Evolutionary conservation across 1,139 yeast genomes (phyloP).

Genomic region (Geotrichum carabidarum): DNA sequence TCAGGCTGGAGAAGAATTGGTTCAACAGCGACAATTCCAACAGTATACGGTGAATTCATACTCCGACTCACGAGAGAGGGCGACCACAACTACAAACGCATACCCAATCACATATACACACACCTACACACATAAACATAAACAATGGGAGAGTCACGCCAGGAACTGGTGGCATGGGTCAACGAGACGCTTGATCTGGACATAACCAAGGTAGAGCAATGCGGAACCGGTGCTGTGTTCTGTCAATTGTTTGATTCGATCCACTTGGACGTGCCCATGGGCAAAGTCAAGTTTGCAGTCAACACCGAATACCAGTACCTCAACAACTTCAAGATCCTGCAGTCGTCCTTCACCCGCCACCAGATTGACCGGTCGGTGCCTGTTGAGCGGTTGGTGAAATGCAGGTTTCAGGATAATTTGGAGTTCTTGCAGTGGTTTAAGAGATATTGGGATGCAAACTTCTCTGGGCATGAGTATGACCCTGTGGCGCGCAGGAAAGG

Average conservation of each 20-base stretch:
- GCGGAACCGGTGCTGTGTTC: constrained; percentile 93
- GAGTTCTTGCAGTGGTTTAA: constrained; percentile 93
- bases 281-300: constrained; percentile 64
- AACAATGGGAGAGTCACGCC: constrained; percentile 64
- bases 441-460: constrained; percentile 71
- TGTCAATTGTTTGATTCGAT: constrained; percentile 88
- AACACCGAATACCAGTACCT: constrained; percentile 72
- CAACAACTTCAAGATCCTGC: constrained; percentile 79
- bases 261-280: constrained; percentile 74
- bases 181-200: constrained; percentile 62
- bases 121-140: not conserved
- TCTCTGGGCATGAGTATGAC: constrained; percentile 61
- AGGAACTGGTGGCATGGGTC: constrained; percentile 81
- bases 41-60: too few species aligned
- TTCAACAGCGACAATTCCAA: too few species aligned
- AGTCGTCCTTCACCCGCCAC: constrained; percentile 67
- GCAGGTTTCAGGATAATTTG: constrained; percentile 87
- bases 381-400: constrained; percentile 75
- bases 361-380: constrained; percentile 70
- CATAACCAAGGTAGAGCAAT: constrained; percentile 78
- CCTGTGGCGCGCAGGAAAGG: constrained; percentile 52
- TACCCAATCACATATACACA: not conserved
- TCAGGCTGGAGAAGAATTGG: too few species aligned
- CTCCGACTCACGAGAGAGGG: too few species aligned
- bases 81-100: not conserved